These are phyloP conservation scores for Colletotrichum sojae DNA, from an alignment of 2,329 filamentous ascomycete species.

Conservation along the genomic window DNA sequence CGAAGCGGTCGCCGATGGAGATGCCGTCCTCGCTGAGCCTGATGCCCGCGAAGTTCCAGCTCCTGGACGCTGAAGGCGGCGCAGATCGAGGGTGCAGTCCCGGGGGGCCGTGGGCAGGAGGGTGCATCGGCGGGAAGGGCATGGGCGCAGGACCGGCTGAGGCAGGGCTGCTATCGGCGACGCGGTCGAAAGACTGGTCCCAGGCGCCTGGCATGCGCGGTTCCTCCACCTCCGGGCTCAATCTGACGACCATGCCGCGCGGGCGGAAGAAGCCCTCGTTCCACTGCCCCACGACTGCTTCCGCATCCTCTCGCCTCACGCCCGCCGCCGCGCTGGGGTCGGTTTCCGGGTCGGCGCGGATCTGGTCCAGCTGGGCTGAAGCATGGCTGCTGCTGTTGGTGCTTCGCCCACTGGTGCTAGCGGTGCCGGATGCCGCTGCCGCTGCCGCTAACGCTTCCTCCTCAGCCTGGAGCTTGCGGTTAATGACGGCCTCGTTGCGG, in stretches of 20 bases:
- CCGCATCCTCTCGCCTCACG: slow-evolving; percentile 26
- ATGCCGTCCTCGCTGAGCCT: slow-evolving; percentile 60
- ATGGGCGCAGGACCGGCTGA: slow-evolving; percentile 1
- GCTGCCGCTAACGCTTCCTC: slow-evolving; percentile 45
- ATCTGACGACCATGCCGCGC: slow-evolving; percentile 60
- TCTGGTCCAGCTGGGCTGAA: slow-evolving; percentile 58
- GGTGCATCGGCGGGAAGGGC: slow-evolving; percentile 12
- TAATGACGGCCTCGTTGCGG: slow-evolving; percentile 62
- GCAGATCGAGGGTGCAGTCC: slow-evolving; percentile 40
- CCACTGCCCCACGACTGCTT: slow-evolving; percentile 66
- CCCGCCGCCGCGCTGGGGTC: slow-evolving; percentile 48
- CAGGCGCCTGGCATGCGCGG: slow-evolving; percentile 50
- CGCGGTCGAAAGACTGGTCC: slow-evolving; percentile 49
- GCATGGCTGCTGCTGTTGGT: slow-evolving; percentile 50
- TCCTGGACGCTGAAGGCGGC: slow-evolving; percentile 41
- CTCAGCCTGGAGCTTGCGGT: slow-evolving; percentile 64
- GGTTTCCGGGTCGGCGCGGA: slow-evolving; percentile 47
- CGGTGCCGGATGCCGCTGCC: slow-evolving; percentile 30
- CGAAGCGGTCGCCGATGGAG: slow-evolving; percentile 58
- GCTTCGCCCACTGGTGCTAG: slow-evolving; percentile 42
- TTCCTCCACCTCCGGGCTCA: slow-evolving; percentile 45
- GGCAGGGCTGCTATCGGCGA: slow-evolving; percentile 15
- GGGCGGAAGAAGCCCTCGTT: slow-evolving; percentile 70
- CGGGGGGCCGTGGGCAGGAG: slow-evolving; percentile 18
- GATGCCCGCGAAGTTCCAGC: slow-evolving; percentile 55